Conservation (phyloP, 2,329 filamentous ascomycete genomes). For the Pyrenophora teres region DNA sequence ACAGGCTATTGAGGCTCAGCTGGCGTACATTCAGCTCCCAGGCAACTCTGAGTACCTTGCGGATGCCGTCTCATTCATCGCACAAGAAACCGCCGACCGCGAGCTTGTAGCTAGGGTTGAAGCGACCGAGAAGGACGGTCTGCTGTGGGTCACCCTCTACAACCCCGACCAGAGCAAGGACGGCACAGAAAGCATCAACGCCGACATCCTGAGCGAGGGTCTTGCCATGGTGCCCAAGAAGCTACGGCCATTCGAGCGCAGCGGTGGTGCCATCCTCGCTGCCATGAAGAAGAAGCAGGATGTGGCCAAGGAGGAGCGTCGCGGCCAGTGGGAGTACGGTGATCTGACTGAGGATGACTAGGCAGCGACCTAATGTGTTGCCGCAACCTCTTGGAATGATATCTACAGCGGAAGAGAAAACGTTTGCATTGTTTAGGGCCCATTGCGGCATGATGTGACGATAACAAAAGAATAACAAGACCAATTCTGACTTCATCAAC, state of each 20-base stretch:
- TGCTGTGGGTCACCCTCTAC: slow-evolving; percentile 85
- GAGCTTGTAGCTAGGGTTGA: slow-evolving; percentile 91
- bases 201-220: slow-evolving; percentile 80
- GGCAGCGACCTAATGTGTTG: background rate
- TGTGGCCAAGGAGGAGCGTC: slow-evolving; percentile 76
- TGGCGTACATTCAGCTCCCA: slow-evolving; percentile 90
- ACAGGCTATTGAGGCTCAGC: slow-evolving; percentile 83
- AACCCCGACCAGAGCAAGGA: slow-evolving; percentile 69
- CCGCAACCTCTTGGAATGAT: background rate
- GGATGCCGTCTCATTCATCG: slow-evolving; percentile 77
- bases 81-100: slow-evolving; percentile 73
- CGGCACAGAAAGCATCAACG: slow-evolving; percentile 82
- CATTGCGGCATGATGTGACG: too few species aligned
- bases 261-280: slow-evolving; percentile 72
- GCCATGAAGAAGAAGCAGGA: slow-evolving; percentile 74
- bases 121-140: slow-evolving; percentile 77
- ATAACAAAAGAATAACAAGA: too few species aligned
- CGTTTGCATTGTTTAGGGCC: background rate
- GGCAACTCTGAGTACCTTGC: slow-evolving; percentile 74
- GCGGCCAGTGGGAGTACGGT: slow-evolving; percentile 98
- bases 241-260: slow-evolving; percentile 87
- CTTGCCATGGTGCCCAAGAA: slow-evolving; percentile 91
- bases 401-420: background rate
- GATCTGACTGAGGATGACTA: slow-evolving; percentile 74
- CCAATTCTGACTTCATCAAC: too few species aligned